Evolutionary conservation across 345 rosid species (phyloP).

Genomic region (Heritiera fomes): DNA sequence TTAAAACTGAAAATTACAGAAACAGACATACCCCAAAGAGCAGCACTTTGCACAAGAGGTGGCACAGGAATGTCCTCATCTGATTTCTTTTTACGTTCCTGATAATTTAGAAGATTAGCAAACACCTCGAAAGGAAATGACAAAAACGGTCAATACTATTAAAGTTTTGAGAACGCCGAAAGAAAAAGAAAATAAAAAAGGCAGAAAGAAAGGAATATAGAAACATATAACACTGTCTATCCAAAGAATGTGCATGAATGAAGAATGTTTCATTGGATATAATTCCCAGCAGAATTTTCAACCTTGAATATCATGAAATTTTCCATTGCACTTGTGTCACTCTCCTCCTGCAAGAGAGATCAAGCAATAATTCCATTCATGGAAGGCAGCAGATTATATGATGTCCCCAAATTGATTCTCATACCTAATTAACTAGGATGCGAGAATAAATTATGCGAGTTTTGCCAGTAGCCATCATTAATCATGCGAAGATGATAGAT

Average conservation of each 20-base stretch:
- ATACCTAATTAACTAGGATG: not conserved
- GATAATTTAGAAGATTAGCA: conserved; percentile 25
- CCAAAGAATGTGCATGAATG: not conserved
- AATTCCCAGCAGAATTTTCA: not conserved
- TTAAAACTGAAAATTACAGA: too few species aligned
- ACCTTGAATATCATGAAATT: not conserved
- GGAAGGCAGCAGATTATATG: not conserved
- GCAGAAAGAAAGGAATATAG: not conserved
- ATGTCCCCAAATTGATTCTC: not conserved
- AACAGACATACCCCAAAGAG: conserved; percentile 74
- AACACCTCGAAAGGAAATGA: conserved; percentile 2
- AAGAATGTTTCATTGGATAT: not conserved
- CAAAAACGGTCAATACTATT: not conserved
- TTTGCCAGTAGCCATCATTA: not conserved
- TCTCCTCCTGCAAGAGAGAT: not conserved
- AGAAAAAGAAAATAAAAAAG: not conserved
- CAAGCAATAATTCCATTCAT: not conserved
- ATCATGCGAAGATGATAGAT: too few species aligned
- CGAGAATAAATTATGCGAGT: not conserved
- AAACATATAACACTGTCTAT: not conserved
- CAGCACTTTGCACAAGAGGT: conserved; percentile 86
- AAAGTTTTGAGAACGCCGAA: not conserved
- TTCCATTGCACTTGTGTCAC: not conserved
- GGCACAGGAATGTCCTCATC: conserved; percentile 90
- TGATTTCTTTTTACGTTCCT: conserved; percentile 82